A percentile compares a stretch with the other conserved stretches of the same genome.
Conservation (phyloP, 2,329 filamentous ascomycete species). For the Ophiosphaerella korrae region DNA sequence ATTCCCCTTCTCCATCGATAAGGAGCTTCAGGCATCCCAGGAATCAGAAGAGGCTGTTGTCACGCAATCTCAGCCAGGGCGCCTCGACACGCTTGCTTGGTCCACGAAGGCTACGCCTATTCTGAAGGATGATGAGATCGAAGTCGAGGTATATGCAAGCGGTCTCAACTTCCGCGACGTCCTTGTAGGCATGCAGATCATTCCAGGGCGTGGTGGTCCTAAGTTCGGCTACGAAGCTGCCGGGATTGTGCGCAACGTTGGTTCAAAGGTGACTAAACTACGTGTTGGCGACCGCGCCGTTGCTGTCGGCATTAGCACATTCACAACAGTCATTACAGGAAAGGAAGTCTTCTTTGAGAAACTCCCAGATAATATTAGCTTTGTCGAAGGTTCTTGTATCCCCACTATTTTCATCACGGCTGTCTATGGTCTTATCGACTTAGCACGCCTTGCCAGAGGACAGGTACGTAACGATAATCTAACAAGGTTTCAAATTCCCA, state of each 20-base stretch:
- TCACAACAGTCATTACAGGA: slow-evolving; percentile 2
- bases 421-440: slow-evolving; percentile 25
- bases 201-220: not conserved
- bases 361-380: slow-evolving; percentile 33
- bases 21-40: not conserved
- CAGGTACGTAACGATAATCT: too few relatives aligned
- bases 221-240: slow-evolving; percentile 15
- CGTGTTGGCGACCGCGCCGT: slow-evolving; percentile 23
- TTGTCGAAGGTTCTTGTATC: slow-evolving; percentile 35
- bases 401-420: slow-evolving; percentile 26
- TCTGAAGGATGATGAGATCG: too few relatives aligned
- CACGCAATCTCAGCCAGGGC: too few relatives aligned
- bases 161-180: not conserved
- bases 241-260: slow-evolving; percentile 20
- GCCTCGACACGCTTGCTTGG: too few relatives aligned
- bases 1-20: slow-evolving; percentile 6
- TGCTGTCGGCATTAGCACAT: not conserved
- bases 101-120: too few relatives aligned
- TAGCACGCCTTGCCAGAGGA: slow-evolving; percentile 18
- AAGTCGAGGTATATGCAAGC: too few relatives aligned
- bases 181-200: not conserved
- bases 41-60: not conserved
- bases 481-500: too few relatives aligned
- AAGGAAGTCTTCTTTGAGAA: slow-evolving; percentile 7
- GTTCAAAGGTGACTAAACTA: slow-evolving; percentile 11